Base-by-base conservation (phyloP, 192 early-diverging fungal species). In the Rhizophlyctis rosea region DNA sequence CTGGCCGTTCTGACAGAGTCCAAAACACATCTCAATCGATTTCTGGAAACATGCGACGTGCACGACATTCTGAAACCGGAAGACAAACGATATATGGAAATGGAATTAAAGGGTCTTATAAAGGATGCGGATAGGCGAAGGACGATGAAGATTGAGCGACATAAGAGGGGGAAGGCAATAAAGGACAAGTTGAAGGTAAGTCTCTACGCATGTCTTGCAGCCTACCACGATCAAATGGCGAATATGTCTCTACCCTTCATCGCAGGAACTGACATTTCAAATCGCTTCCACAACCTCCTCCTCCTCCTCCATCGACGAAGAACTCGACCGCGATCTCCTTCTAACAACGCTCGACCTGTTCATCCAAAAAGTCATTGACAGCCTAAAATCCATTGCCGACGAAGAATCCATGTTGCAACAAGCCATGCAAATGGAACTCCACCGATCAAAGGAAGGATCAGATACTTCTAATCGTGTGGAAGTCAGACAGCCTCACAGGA, bases 341-440 rank as follows among this genome's bases (percentile, higher is more conserved):
- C 48, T 92, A 33, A 81, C 84, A n/a, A 79, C 88, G 16, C 72
- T 97, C 48, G 80, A 91, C 25, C 76, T 91, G 2, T 80, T 84
- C 56, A 80, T 91, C 13, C 77, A 90, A 57, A 81, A 88, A 61
- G 74, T 88, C 0, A 62, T 91, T 32, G 90, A 94, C 34, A 78
- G 84, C 18, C 68, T 93, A 29, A 68, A 75, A 0, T 64, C 83
- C 21, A 87, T 94, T 47, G 69, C 85, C 36, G 87, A 91, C 61
- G 96, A 98, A 72, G 66, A 88, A 3, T 81, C 80, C 18, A 81
- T 96, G 82, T 75, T 96, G n/a, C n/a, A n/a, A n/a, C n/a, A n/a
- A n/a, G n/a, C n/a, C n/a, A n/a, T 47, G 47, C 18, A 47, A 47
- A 23, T 47, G 18, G 47, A 47, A 23, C 47, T n/a, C 18, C 47